Base-by-base conservation (phyloP, 805 yeast genomes). In the Candida berthetii region DNA sequence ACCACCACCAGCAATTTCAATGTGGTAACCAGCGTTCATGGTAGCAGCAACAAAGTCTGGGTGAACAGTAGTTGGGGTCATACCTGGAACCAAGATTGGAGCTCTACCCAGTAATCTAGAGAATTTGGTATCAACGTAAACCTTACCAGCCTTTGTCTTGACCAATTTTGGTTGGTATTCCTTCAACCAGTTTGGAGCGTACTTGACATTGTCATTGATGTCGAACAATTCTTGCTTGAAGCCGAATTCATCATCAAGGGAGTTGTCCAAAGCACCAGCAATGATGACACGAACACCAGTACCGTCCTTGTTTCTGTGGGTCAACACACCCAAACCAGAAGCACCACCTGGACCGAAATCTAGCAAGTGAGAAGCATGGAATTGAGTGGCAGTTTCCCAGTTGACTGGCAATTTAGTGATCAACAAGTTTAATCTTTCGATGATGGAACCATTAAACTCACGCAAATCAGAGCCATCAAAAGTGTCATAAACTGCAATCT, bases 321-420 rank as follows among this genome's bases (percentile, higher is more conserved):
- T 93, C 54, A 93, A 75, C 47, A 85, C 85, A 68, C 99, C 99
- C 52, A 93, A 74, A 56, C 99, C 99, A 36, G 97, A 86, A 31
- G 87, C 81, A 54, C 98, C 98, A 67, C 99, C 99, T 47, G 99
- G 99, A 62, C 99, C 99, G 55, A 93, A 93, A 68, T 93, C 99
- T 48, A 93, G 65, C 55, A 93, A 78, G 62, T 93, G 99, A 37
- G 97, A 85, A 22, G 93, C 76, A 37, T 76, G 62, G 62, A 86
- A 87, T 50, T 77, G 61, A 31, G 97, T 90, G 25, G 98, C 95
- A 24, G 53, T 51, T 69, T 93, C 98, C 99, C 99, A 93, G 67
- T 86, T 76, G 49, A 93, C 99, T 35, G 96, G 88, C 57, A 87
- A 75, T 58, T 80, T 81, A 40, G 93, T 87, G 64, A 93, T 90